Percentiles rank a stretch among this genome's conserved stretches.
Evolutionary conservation across 176 grass and related monocot species (phyloP).

Genomic region (Bromus sterilis): DNA sequence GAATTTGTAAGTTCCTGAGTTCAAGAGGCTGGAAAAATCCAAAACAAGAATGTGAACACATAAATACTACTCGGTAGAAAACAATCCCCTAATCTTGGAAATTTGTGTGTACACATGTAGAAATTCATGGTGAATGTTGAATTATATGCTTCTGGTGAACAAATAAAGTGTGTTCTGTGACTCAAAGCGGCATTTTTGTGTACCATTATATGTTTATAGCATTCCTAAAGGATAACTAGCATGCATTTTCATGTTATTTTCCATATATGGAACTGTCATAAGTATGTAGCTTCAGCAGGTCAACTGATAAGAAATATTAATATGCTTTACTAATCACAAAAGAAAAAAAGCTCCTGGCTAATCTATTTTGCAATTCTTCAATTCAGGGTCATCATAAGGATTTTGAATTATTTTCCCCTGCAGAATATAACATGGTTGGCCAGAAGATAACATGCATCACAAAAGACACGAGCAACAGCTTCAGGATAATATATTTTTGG

Average conservation of each 20-base stretch:
- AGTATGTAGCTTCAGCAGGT: background rate
- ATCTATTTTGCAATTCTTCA: background rate
- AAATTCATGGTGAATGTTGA: background rate
- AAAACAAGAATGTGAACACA: background rate
- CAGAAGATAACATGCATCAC: background rate
- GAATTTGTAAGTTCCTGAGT: slow-evolving; percentile 11
- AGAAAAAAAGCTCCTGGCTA: background rate
- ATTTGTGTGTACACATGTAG: background rate
- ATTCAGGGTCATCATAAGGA: background rate
- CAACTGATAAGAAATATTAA: background rate
- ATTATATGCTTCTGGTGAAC: background rate
- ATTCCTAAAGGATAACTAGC: background rate
- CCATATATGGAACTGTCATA: background rate
- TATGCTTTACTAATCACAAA: background rate
- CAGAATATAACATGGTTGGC: background rate
- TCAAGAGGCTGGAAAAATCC: background rate
- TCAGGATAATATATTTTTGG: background rate
- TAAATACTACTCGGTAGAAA: background rate
- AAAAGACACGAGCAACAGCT: background rate
- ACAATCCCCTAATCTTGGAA: background rate
- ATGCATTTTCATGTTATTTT: background rate
- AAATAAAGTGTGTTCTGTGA: background rate
- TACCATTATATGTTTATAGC: background rate
- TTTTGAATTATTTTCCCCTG: background rate
- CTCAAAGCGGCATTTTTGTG: background rate